A percentile compares a stretch with the other conserved stretches of the same genome.
Evolutionary conservation across 352 stramenopile species (phyloP).

Genomic region (Pythium scleroteichum): DNA sequence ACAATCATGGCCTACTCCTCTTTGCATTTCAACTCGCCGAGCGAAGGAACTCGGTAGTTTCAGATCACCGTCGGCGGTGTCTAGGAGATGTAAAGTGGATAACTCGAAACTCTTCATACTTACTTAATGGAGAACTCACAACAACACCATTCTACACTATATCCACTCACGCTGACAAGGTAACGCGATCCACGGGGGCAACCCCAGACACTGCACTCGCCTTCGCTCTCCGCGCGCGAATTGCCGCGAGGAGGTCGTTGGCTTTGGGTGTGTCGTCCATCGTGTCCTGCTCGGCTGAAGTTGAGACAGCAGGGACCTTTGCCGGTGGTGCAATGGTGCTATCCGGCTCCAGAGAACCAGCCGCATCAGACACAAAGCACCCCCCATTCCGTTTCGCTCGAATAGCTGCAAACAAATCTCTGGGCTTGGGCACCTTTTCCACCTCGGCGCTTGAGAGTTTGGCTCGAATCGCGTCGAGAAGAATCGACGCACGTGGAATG

Average conservation of each 20-base stretch:
- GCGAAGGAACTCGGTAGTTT: neutral
- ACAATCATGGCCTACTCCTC: neutral
- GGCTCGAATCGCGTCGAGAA: conserved; percentile 27
- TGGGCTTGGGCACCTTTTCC: conserved; percentile 4
- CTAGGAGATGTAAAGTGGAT: too few relatives aligned
- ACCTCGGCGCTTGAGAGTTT: conserved; percentile 5
- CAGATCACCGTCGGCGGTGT: neutral
- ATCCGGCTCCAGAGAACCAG: too few relatives aligned
- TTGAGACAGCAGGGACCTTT: too few relatives aligned
- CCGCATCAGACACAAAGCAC: too few relatives aligned
- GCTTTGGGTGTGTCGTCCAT: conserved; percentile 11
- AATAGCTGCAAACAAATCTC: conserved; percentile 18
- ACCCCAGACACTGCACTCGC: conserved; percentile 1
- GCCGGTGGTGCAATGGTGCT: too few relatives aligned
- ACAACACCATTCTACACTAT: neutral
- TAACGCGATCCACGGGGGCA: neutral
- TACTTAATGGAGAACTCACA: too few relatives aligned
- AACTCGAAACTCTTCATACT: too few relatives aligned
- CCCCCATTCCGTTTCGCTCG: conserved; percentile 7
- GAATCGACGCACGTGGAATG: conserved; percentile 8
- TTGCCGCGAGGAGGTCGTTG: conserved; percentile 58
- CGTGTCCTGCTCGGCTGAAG: neutral
- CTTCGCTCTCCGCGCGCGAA: conserved; percentile 45
- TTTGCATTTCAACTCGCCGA: neutral
- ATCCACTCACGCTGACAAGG: conserved; percentile 1